Evolutionary conservation across 495 filamentous ascomycete genomes (phyloP).

Genomic region (Patellaria atrata): DNA sequence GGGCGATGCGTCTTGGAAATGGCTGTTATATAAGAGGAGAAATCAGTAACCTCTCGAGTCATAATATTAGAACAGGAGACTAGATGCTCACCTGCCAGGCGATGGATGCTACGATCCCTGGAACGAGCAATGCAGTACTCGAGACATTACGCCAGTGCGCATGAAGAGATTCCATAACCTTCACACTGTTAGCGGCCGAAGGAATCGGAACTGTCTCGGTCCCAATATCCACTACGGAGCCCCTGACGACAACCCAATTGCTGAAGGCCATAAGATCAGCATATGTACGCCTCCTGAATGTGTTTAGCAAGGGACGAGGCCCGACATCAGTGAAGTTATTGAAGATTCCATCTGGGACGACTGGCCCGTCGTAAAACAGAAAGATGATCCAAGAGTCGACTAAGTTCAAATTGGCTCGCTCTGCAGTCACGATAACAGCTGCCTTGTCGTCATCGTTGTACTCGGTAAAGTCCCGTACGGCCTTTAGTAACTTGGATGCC

Average conservation of each 20-base stretch:
- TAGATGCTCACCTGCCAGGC: no score
- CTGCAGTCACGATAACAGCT: conserved; percentile 30
- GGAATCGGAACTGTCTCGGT: conserved; percentile 45
- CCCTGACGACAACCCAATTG: conserved; percentile 11
- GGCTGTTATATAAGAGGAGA: no score
- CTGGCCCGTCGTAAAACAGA: conserved; percentile 46
- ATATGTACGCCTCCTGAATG: conserved; percentile 38
- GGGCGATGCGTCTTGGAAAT: conserved; percentile 35
- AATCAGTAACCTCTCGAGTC: no score
- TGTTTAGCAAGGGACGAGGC: conserved; percentile 33
- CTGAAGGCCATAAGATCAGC: conserved; percentile 33
- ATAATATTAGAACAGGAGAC: no score
- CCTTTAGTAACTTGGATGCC: conserved; percentile 7
- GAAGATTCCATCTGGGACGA: conserved; percentile 40
- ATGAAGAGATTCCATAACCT: conserved; percentile 34
- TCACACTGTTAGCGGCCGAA: conserved; percentile 25
- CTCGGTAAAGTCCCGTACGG: conserved; percentile 16
- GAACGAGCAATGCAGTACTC: conserved; percentile 29
- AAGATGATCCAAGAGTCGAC: conserved; percentile 46
- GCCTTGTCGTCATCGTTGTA: conserved; percentile 15
- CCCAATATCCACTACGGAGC: conserved; percentile 40
- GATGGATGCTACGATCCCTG: conserved; percentile 36
- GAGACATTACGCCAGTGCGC: conserved; percentile 36
- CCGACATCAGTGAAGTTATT: conserved; percentile 39
- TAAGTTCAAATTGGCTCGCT: conserved; percentile 29